Evolutionary conservation across 441 rosid species (phyloP).

Genomic region (Biscutella auriculata): DNA sequence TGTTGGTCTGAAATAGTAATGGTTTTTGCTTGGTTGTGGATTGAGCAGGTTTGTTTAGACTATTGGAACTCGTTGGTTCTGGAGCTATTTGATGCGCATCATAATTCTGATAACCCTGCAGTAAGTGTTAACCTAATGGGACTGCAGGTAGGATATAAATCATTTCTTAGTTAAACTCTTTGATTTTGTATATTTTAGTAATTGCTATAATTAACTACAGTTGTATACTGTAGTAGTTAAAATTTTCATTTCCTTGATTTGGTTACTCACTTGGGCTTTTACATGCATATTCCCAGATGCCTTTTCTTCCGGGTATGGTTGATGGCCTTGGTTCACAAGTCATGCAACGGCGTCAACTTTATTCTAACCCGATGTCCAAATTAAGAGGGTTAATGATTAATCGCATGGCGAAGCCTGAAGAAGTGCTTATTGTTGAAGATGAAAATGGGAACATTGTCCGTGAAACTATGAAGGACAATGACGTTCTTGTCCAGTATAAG

Average conservation of each 20-base stretch:
- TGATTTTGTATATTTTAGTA: too few species aligned
- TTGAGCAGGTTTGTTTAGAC: constrained; percentile 92
- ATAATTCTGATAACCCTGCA: constrained; percentile 80
- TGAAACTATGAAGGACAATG: constrained; percentile 99
- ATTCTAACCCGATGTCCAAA: constrained; percentile 81
- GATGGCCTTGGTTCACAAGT: constrained; percentile 83
- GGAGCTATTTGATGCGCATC: constrained; percentile 84
- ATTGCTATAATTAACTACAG: too few species aligned
- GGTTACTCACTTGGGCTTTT: constrained; percentile 10
- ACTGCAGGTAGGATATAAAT: constrained; percentile 80
- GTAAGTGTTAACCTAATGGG: constrained; percentile 72
- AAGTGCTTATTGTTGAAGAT: constrained; percentile 97
- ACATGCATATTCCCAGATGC: constrained; percentile 41
- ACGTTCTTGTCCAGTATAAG: constrained; percentile 98
- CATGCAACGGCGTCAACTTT: constrained; percentile 85
- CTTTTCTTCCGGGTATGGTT: constrained; percentile 65
- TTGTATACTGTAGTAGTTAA: not conserved
- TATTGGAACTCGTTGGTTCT: constrained; percentile 89
- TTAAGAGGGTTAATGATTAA: constrained; percentile 92
- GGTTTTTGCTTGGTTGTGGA: constrained; percentile 7
- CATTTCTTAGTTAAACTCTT: too few species aligned
- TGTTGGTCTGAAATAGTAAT: not conserved
- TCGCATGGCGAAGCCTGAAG: constrained; percentile 99
- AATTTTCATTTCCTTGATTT: not conserved
- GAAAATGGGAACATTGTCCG: constrained; percentile 99